Evolutionary conservation across 2,329 filamentous ascomycete genomes (phyloP).

Genomic region (Aspergillus pseudotamarii): DNA sequence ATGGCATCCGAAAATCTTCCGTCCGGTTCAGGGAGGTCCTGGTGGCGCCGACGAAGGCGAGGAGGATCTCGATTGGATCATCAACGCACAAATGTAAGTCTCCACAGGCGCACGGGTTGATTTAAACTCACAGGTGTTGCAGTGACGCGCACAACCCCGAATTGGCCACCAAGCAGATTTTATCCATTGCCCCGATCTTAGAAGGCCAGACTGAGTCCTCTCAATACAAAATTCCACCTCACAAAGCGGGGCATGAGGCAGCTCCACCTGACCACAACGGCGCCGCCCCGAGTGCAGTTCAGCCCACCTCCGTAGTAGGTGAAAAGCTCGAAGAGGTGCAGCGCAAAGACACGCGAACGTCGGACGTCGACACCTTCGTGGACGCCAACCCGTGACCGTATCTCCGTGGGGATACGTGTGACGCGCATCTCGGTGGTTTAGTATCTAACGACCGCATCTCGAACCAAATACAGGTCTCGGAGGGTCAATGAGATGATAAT

Average conservation of each 20-base stretch:
- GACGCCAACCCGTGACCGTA: slow-evolving; percentile 33
- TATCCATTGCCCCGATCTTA: slow-evolving; percentile 82
- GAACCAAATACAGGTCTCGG: not conserved
- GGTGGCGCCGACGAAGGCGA: slow-evolving; percentile 76
- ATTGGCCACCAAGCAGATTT: slow-evolving; percentile 77
- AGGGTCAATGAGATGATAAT: not conserved
- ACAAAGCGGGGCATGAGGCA: slow-evolving; percentile 18
- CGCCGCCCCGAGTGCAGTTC: not conserved
- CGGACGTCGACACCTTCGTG: slow-evolving; percentile 46
- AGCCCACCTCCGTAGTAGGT: slow-evolving; percentile 4
- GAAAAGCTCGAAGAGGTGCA: slow-evolving; percentile 27
- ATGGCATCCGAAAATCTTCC: slow-evolving; percentile 87
- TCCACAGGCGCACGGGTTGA: not conserved
- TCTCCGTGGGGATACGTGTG: not conserved
- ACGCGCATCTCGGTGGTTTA: not conserved
- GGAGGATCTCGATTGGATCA: slow-evolving; percentile 92
- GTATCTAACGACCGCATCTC: not conserved
- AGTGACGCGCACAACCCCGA: slow-evolving; percentile 68
- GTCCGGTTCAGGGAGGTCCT: slow-evolving; percentile 69
- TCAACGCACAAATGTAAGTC: slow-evolving; percentile 79
- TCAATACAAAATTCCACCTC: slow-evolving; percentile 61
- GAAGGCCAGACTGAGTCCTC: slow-evolving; percentile 68
- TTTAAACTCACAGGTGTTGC: slow-evolving; percentile 11
- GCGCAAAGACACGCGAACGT: slow-evolving; percentile 43
- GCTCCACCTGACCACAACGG: slow-evolving; percentile 12